These are phyloP conservation scores for Tympanopsis confertula DNA, from an alignment of 2,329 filamentous ascomycete species.

Conservation along the genomic window DNA sequence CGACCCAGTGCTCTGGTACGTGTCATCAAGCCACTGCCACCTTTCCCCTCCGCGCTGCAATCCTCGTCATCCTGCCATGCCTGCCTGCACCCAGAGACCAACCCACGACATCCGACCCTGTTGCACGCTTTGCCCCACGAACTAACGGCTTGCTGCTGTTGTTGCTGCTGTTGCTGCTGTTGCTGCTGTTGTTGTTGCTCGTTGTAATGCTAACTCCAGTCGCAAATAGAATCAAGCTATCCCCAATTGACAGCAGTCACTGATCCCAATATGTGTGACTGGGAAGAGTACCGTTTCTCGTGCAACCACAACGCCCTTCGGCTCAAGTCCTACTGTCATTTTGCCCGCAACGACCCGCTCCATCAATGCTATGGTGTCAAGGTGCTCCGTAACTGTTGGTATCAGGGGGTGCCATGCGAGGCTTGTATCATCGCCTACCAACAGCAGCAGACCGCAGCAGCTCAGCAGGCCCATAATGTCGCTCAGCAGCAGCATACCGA, in stretches of 20 bases:
- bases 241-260: no score
- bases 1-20: background rate
- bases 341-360: constrained; percentile 59
- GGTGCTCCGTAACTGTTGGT: constrained; percentile 48
- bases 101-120: background rate
- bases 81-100: background rate
- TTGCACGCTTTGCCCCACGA: background rate
- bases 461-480: no score
- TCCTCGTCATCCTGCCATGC: background rate
- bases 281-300: constrained; percentile 54
- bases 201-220: no score
- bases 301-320: constrained; percentile 51
- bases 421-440: no score
- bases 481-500: no score
- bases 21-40: no score
- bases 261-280: constrained; percentile 59
- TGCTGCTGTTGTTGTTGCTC: no score
- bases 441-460: no score
- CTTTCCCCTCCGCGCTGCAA: background rate
- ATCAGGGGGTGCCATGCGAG: constrained; percentile 24
- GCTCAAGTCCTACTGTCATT: constrained; percentile 62
- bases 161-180: no score
- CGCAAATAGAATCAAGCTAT: no score
- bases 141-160: background rate
- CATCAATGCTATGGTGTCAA: constrained; percentile 61